Conservation (phyloP, 2,329 filamentous ascomycete genomes). For the Phaeosphaeriaceae sp. region DNA sequence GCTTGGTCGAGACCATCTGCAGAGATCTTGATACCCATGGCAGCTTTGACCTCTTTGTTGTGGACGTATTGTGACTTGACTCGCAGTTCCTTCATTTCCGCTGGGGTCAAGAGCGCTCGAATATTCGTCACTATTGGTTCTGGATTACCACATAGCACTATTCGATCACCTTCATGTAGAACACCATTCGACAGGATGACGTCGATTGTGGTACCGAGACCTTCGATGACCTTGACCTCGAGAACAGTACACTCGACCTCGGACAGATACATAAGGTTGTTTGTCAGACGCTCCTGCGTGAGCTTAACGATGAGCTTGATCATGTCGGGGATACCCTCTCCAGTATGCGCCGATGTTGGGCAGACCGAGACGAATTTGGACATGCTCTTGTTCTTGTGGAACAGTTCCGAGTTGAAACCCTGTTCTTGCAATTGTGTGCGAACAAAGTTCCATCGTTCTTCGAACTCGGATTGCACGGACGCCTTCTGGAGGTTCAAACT, state of each 20-base stretch:
- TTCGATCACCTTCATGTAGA: conserved; percentile 89
- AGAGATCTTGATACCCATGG: conserved; percentile 97
- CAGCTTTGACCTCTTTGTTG: conserved; percentile 99
- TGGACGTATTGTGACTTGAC: conserved; percentile 97
- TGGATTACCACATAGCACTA: conserved; percentile 96
- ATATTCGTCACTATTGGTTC: conserved; percentile 96
- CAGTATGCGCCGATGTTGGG: conserved; percentile 97
- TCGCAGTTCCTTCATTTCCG: conserved; percentile 90
- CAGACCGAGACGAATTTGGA: conserved; percentile 93
- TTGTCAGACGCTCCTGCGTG: conserved; percentile 97
- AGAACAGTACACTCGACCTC: conserved; percentile 98
- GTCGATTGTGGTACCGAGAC: conserved; percentile 98
- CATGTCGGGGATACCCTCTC: conserved; percentile 98
- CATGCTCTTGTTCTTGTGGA: conserved; percentile 98
- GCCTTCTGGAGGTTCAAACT: conserved; percentile 89
- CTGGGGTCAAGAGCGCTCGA: conserved; percentile 89
- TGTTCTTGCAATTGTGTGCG: conserved; percentile 96
- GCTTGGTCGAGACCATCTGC: conserved; percentile 94
- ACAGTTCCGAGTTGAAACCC: conserved; percentile 96
- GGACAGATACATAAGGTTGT: conserved; percentile 95
- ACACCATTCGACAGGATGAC: conserved; percentile 97
- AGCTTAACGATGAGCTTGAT: conserved; percentile 91
- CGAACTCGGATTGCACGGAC: conserved; percentile 92
- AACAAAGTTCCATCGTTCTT: conserved; percentile 85
- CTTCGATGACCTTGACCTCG: conserved; percentile 98